These are phyloP conservation scores for Pistacia integerrima DNA, from an alignment of 345 rosid species.

Conservation along the genomic window DNA sequence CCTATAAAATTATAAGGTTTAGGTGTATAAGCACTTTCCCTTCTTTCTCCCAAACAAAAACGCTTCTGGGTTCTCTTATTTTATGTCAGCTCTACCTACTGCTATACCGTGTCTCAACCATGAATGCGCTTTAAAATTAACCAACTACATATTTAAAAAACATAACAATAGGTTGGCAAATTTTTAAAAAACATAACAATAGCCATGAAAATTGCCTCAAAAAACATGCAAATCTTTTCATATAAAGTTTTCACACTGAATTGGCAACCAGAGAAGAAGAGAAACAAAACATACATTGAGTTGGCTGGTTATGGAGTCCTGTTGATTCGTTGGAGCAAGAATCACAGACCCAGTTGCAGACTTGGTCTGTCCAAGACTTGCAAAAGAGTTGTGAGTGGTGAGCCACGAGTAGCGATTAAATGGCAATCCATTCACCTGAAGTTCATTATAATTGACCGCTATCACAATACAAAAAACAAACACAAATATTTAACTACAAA, in stretches of 20 bases:
- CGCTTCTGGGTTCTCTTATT: no score
- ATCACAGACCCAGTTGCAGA: slow-evolving; percentile 60
- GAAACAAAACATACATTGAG: slow-evolving; percentile 51
- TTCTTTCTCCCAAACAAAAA: no score
- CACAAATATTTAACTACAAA: not conserved
- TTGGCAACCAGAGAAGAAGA: slow-evolving; percentile 2
- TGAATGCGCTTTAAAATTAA: no score
- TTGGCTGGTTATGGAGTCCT: slow-evolving; percentile 76
- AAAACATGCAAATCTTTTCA: not conserved
- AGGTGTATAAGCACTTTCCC: not conserved
- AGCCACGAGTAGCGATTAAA: slow-evolving; percentile 92
- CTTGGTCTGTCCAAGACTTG: slow-evolving; percentile 39
- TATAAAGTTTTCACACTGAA: not conserved
- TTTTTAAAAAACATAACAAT: no score
- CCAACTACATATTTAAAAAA: not conserved
- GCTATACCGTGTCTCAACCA: no score
- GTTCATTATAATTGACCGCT: no score
- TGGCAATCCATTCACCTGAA: slow-evolving; percentile 64
- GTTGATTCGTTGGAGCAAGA: slow-evolving; percentile 76
- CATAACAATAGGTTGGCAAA: no score
- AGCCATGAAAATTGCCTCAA: slow-evolving; percentile 3
- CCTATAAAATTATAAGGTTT: not conserved
- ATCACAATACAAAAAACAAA: not conserved
- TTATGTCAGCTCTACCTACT: no score
- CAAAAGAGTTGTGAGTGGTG: slow-evolving; percentile 90